Evolutionary conservation across 768 basidiomycete genomes (phyloP), one percentile per base, ranked within the genome.

Genomic region (Kwoniella shandongensis): DNA sequence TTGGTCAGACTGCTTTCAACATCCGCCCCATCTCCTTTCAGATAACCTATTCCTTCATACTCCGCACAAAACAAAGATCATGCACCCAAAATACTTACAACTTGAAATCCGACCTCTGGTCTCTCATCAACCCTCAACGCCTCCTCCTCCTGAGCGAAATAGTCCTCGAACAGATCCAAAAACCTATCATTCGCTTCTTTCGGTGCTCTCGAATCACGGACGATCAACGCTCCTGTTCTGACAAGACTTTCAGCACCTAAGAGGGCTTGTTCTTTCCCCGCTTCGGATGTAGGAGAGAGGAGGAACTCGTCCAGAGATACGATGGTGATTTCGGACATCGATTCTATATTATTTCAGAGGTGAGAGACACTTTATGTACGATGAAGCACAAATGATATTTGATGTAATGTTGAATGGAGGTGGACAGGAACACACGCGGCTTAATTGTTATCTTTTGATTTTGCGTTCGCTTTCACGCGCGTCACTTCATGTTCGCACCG

Each of bases 101-200:
- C 77, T 77, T 97, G 93, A 76, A 91, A 97, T 53, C 88, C 85
- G 11, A 89, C 79, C 64, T 96, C 89, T 0, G 90, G 89, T 17
- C 85, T 83, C 72, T 89, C 86, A 61, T 97, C 93, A 63, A 83
- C 80, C 79, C 82, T 80, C 54, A 97, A 79, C 0, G 79, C 80
- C 1, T 78, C 77, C 30, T 80, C 70, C 0, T 86, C 81, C 73
- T 91, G 91, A 6, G 82, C 81, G 70, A 98, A 98, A 76, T 98
- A 98, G 75, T 93, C 90, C 73, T 98, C 93, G 40, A 93, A 81
- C 44, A 94, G 80, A 78, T 96, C 88, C 38, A 98, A 82, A 74
- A 97, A 97, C 12, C 79, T 78, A 27, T 80, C 72, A 73, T 98
- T 97, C 75, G 91, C 88, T 22, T 84, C 80, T 69, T 90, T 88